Evolutionary conservation across 495 filamentous ascomycete genomes (phyloP).

Genomic region (Penicillium ucsense): DNA sequence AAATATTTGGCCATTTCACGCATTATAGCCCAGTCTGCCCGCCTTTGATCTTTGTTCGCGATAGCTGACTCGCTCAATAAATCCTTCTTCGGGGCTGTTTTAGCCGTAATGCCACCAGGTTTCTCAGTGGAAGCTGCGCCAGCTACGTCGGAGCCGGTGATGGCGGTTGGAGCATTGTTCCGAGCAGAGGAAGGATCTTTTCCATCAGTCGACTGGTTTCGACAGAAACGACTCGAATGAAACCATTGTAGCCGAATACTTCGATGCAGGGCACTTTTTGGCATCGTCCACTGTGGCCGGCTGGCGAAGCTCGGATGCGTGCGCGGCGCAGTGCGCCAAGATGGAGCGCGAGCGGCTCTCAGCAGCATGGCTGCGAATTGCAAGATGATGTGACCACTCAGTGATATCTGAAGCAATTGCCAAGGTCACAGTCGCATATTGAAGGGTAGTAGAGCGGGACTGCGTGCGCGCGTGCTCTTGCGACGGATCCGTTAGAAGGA

Average conservation of each 20-base stretch:
- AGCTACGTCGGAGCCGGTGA: conserved; percentile 11
- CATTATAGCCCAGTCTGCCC: conserved; percentile 97
- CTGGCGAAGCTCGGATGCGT: conserved; percentile 20
- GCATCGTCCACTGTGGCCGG: conserved; percentile 18
- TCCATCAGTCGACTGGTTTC: conserved; percentile 11
- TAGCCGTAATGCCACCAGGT: conserved; percentile 16
- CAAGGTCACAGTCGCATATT: conserved; percentile 23
- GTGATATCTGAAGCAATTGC: not conserved
- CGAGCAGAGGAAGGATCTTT: conserved; percentile 6
- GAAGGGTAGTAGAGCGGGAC: conserved; percentile 5
- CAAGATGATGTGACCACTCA: not conserved
- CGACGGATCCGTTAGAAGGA: conserved; percentile 14
- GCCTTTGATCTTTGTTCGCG: conserved; percentile 75
- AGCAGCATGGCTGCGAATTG: conserved; percentile 30
- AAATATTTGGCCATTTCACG: conserved; percentile 93
- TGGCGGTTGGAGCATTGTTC: conserved; percentile 5
- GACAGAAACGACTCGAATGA: conserved; percentile 12
- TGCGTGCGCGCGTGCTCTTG: conserved; percentile 7
- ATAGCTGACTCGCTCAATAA: conserved; percentile 46
- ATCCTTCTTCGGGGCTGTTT: conserved; percentile 34
- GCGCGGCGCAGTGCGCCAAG: conserved; percentile 28
- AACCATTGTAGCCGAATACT: conserved; percentile 21
- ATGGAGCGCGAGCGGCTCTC: conserved; percentile 33
- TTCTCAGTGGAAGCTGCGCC: conserved; percentile 12
- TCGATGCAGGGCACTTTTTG: conserved; percentile 13